Percentiles rank a stretch among this genome's conserved stretches.
Conservation (phyloP, 805 yeast species). For the Ogataea ganodermae region DNA sequence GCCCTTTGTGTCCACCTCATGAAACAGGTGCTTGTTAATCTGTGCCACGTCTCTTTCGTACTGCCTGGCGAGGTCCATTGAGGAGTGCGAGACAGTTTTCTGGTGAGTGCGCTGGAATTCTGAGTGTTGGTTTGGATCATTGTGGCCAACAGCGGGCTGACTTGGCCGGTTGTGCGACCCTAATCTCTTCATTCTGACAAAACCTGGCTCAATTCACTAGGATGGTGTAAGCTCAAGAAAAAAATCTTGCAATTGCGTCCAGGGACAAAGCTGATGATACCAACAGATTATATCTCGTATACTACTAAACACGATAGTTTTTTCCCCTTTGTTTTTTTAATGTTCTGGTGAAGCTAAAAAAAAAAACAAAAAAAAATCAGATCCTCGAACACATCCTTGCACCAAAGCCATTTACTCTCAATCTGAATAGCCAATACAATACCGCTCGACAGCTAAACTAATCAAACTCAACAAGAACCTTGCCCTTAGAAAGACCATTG, state of each 20-base stretch:
- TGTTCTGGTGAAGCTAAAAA: neutral
- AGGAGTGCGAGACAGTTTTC: slow-evolving; percentile 22
- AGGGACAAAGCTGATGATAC: neutral
- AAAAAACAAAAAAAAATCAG: neutral
- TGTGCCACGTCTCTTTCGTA: slow-evolving; percentile 56
- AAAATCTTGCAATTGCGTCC: neutral
- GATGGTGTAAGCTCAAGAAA: neutral
- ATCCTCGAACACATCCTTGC: slow-evolving; percentile 7
- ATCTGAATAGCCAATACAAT: too few relatives aligned
- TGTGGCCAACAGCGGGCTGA: neutral
- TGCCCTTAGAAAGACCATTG: slow-evolving; percentile 61
- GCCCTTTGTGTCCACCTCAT: slow-evolving; percentile 45
- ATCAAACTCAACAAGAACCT: slow-evolving; percentile 49
- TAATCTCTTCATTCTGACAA: neutral
- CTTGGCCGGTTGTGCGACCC: slow-evolving; percentile 2
- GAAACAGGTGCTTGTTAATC: slow-evolving; percentile 52
- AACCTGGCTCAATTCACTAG: neutral
- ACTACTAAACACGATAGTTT: slow-evolving; percentile 5
- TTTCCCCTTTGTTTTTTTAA: slow-evolving; percentile 1
- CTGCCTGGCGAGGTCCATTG: slow-evolving; percentile 51
- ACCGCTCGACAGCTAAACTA: too few relatives aligned
- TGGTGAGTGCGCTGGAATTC: slow-evolving; percentile 16
- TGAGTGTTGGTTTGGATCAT: neutral
- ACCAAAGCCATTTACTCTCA: too few relatives aligned
- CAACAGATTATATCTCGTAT: neutral